phyloP scores from a whole-genome alignment of 78 protist species.

The Speleostelium caveatum region DNA sequence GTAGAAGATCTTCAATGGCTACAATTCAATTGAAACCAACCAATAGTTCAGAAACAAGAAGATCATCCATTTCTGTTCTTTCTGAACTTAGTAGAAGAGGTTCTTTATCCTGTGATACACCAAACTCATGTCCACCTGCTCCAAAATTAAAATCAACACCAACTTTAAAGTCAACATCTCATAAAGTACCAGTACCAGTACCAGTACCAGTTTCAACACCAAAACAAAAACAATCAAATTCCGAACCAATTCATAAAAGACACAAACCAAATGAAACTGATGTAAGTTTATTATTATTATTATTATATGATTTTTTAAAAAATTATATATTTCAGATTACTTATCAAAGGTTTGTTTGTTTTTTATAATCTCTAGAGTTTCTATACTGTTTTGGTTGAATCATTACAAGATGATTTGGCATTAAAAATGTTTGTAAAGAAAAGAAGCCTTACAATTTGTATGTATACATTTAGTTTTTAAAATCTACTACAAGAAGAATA shows the following conservation, averaged over 20 bases:
- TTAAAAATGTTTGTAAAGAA: slow-evolving; percentile 67
- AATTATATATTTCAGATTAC: not conserved
- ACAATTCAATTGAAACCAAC: slow-evolving; percentile 37
- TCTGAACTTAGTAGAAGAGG: slow-evolving; percentile 61
- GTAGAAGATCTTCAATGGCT: slow-evolving; percentile 58
- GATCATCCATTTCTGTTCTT: slow-evolving; percentile 59
- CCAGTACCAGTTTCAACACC: not conserved
- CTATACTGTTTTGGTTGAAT: slow-evolving; percentile 39
- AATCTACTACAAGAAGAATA: not conserved
- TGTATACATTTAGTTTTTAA: not conserved
- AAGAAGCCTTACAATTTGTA: slow-evolving; percentile 38
- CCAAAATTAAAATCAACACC: slow-evolving; percentile 74
- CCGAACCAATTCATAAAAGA: slow-evolving; percentile 21
- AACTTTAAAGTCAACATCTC: slow-evolving; percentile 50
- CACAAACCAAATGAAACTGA: slow-evolving; percentile 35
- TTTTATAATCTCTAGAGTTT: not conserved
- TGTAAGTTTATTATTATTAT: not conserved
- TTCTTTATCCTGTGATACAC: slow-evolving; percentile 52
- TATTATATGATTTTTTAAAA: not conserved
- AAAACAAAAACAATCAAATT: not conserved
- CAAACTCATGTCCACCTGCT: slow-evolving; percentile 61
- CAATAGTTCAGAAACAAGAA: slow-evolving; percentile 5
- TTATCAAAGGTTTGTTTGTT: no score
- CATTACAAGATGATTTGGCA: slow-evolving; percentile 72
- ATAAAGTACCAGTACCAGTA: not conserved